A percentile compares a stretch with the other conserved stretches of the same genome.
phyloP scores from a whole-genome alignment of 768 basidiomycete genomes.

The Lactarius tabidus region DNA sequence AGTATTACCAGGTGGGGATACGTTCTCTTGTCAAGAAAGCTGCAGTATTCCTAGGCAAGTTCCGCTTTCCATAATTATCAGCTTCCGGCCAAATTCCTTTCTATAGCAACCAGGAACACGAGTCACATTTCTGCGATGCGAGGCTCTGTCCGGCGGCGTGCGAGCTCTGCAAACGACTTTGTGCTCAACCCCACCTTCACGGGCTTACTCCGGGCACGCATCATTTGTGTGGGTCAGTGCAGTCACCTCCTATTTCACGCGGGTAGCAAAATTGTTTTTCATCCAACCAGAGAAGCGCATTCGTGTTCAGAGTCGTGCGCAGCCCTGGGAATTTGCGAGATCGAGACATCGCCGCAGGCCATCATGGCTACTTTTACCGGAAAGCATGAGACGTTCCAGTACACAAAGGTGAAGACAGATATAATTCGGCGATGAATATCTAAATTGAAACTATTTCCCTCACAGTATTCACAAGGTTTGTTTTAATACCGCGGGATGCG shows the following conservation, averaged over 20 bases:
- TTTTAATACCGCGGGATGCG: neutral
- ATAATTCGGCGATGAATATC: neutral
- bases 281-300: conserved; percentile 45
- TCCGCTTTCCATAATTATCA: neutral
- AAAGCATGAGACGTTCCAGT: conserved; percentile 56
- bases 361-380: conserved; percentile 62
- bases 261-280: neutral
- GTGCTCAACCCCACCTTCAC: conserved; percentile 49
- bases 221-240: conserved; percentile 56
- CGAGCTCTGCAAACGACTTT: conserved; percentile 53
- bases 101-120: conserved; percentile 43
- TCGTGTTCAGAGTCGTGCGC: conserved; percentile 42
- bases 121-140: conserved; percentile 47
- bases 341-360: conserved; percentile 54
- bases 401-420: conserved; percentile 47
- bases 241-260: neutral
- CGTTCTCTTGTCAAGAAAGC: conserved; percentile 17
- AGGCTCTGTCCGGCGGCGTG: conserved; percentile 52
- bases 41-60: conserved; percentile 14
- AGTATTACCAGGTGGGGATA: neutral
- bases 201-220: conserved; percentile 37
- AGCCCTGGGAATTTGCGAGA: conserved; percentile 51
- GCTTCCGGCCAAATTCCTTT: too few species aligned
- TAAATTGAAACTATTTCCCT: neutral
- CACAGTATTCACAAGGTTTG: conserved; percentile 53